Base-by-base conservation (phyloP, 768 basidiomycete species). In the Crassisporium funariophilum region DNA sequence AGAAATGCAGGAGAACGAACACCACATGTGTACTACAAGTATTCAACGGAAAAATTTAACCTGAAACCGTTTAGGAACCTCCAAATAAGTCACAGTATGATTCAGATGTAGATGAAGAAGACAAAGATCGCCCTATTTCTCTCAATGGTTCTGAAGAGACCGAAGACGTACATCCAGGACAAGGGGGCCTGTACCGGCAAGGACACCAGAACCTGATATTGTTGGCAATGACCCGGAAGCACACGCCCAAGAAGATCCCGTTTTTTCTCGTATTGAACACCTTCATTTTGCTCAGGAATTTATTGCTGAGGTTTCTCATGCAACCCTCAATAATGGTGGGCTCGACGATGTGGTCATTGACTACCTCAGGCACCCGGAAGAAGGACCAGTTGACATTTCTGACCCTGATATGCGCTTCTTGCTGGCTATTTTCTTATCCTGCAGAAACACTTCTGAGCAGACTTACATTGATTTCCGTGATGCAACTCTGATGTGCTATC, bases 401-500 rank as follows among this genome's bases (percentile, higher is more conserved):
- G 27, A 29, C 27, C 27, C 27, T 29, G 27, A 29, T 29, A 29
- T 13, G 13, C 27, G 27, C 13, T 13, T 29, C 27, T 29, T 13
- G 8, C 27, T 29, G 7, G 27, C 7, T 29, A 13, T 29, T 7
- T 29, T 29, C 27, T 13, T 29, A 29, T 29, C 27, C 27, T 29
- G 27, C 27, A 29, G 13, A 29, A 29, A 29, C 7, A 13, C 27
- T 29, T 29, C 27, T 13, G 10, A 16, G n/a, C 35, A 37, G 15
- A 37, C 4, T 3, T 37, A 37, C 4, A 37, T 10, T 16, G 20
- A 37, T 20, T 9, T 37, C 11, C 35, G 35, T 27, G 13, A 37
- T 39, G 23, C 46, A 12, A 29, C 52, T 39, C 22, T 44, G 19
- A 17, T 21, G 10, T 15, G 50, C 6, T 52, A 24, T 31, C 36